These are phyloP conservation scores for Fraxinus sp. DNA, from an alignment of 305 asterid genomes.

Conservation along the genomic window DNA sequence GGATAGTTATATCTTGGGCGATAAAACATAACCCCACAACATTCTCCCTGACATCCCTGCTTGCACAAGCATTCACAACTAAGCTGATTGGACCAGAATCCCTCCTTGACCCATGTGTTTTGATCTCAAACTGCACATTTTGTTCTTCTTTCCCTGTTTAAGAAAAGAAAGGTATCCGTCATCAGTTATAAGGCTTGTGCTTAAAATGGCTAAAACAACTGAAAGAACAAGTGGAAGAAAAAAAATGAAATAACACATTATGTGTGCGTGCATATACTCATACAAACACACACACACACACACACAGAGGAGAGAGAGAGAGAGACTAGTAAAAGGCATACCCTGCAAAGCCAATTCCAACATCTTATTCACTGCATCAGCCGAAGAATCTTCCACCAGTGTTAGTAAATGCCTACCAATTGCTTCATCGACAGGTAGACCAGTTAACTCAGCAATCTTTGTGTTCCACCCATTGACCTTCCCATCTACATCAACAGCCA, in stretches of 20 bases:
- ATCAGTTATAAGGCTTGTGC: neutral
- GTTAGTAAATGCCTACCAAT: slow-evolving; percentile 68
- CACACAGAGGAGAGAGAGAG: neutral
- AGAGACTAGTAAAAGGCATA: slow-evolving; percentile 25
- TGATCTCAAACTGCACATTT: slow-evolving; percentile 81
- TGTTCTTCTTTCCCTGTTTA: slow-evolving; percentile 79
- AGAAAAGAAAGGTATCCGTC: neutral
- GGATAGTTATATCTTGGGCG: slow-evolving; percentile 86
- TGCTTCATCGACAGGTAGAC: slow-evolving; percentile 70
- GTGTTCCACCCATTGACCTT: slow-evolving; percentile 89
- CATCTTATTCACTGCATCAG: slow-evolving; percentile 71
- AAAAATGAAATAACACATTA: neutral
- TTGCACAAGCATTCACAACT: slow-evolving; percentile 84
- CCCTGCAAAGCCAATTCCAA: slow-evolving; percentile 71
- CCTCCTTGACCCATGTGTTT: slow-evolving; percentile 51
- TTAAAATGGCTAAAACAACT: neutral
- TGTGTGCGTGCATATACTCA: neutral
- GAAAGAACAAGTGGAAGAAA: neutral
- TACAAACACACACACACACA: no score
- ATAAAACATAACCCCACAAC: slow-evolving; percentile 89
- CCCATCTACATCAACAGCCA: slow-evolving; percentile 87
- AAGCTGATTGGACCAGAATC: slow-evolving; percentile 72
- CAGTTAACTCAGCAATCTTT: slow-evolving; percentile 76
- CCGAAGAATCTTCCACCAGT: slow-evolving; percentile 89
- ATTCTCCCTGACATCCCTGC: slow-evolving; percentile 74